A percentile compares a stretch with the other conserved stretches of the same genome.
These are phyloP conservation scores for Strigomonas culicis DNA, from an alignment of 208 protist species.

Conservation along the genomic window DNA sequence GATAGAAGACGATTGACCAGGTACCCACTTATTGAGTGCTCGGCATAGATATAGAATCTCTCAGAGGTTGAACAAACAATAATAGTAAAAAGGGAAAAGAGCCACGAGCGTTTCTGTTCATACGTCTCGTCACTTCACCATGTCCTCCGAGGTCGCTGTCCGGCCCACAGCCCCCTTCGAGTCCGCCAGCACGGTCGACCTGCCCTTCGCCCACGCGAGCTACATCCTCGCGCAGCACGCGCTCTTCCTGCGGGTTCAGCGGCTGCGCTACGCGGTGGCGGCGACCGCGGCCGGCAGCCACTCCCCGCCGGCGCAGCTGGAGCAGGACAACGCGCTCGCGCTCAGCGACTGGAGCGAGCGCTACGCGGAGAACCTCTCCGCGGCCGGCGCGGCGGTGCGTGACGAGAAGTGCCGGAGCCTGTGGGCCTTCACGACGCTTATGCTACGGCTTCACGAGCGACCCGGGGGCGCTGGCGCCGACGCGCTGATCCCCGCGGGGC, in stretches of 20 bases:
- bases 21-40: too few relatives aligned
- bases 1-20: too few relatives aligned
- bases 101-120: too few relatives aligned
- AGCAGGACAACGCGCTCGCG: neutral
- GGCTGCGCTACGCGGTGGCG: constrained; percentile 17
- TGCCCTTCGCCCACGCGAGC: neutral
- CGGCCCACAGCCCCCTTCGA: too few relatives aligned
- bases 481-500: constrained; percentile 30
- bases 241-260: constrained; percentile 23
- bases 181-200: too few relatives aligned
- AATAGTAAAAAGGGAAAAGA: too few relatives aligned
- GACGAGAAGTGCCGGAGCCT: constrained; percentile 14
- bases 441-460: constrained; percentile 12
- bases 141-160: too few relatives aligned
- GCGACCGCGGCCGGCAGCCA: constrained; percentile 11
- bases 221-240: constrained; percentile 11
- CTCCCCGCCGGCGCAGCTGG: constrained; percentile 6
- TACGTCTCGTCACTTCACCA: too few relatives aligned
- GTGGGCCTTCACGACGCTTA: constrained; percentile 25
- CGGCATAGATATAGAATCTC: too few relatives aligned
- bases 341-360: constrained; percentile 34
- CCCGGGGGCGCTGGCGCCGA: constrained; percentile 25
- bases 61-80: too few relatives aligned
- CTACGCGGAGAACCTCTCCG: constrained; percentile 20
- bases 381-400: constrained; percentile 17